Percentiles rank a stretch among this genome's conserved stretches.
phyloP scores from a whole-genome alignment of 345 rosid genomes.

The Citrus cavaleriei region DNA sequence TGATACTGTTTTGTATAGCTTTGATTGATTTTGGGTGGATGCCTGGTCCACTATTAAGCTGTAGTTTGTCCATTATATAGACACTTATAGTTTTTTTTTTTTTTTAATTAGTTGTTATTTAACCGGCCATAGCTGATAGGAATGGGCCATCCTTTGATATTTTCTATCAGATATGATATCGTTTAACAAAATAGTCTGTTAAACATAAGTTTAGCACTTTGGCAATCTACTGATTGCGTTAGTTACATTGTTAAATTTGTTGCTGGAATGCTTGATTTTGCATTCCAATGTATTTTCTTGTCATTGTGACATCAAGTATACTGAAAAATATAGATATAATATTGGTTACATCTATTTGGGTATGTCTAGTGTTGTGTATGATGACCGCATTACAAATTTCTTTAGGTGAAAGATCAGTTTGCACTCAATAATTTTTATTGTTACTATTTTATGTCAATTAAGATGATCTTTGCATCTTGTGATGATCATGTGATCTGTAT shows the following conservation, averaged over 20 bases:
- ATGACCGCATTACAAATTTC: neutral
- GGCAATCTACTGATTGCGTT: neutral
- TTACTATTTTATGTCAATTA: neutral
- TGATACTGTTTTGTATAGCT: too few species aligned
- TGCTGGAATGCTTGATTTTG: neutral
- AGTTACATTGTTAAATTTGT: neutral
- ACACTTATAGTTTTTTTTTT: too few species aligned
- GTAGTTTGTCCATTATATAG: too few species aligned
- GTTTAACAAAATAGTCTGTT: neutral
- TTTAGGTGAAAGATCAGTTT: neutral
- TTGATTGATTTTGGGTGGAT: too few species aligned
- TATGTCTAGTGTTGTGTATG: neutral
- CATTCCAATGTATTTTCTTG: neutral
- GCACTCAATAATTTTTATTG: neutral
- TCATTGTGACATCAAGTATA: neutral
- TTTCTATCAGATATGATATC: neutral
- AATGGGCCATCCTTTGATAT: neutral
- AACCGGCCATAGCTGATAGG: neutral
- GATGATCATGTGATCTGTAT: neutral
- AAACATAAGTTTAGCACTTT: neutral
- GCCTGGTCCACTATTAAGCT: too few species aligned
- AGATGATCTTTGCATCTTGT: neutral
- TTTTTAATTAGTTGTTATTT: too few species aligned
- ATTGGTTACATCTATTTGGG: neutral
- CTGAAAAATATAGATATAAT: neutral